A percentile compares a stretch with the other conserved stretches of the same genome.
phyloP scores from a whole-genome alignment of 1,139 yeast species.

The Scheffersomyces lignicola region DNA sequence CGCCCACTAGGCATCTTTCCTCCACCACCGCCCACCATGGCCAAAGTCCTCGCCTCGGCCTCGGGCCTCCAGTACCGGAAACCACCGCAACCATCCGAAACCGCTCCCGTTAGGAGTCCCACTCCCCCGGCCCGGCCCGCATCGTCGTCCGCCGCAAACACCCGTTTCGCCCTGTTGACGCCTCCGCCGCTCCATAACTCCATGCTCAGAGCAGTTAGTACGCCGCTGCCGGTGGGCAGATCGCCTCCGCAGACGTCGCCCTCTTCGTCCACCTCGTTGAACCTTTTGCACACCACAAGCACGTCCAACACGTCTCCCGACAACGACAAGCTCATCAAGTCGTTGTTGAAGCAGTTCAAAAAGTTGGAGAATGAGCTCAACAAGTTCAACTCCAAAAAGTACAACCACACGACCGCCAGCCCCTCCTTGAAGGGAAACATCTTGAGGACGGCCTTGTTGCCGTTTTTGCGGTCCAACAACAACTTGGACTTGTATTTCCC shows the following conservation, averaged over 20 bases:
- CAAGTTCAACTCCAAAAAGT: conserved; percentile 52
- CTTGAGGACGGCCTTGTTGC: conserved; percentile 63
- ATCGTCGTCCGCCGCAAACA: neutral
- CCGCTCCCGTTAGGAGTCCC: conserved; percentile 15
- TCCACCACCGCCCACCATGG: conserved; percentile 12
- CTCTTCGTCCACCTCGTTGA: conserved; percentile 6
- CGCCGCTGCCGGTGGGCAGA: conserved; percentile 5
- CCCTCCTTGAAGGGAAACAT: conserved; percentile 61
- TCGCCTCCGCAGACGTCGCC: conserved; percentile 5
- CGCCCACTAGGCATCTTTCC: too few species aligned
- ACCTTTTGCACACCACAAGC: neutral
- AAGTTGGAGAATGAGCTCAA: conserved; percentile 43
- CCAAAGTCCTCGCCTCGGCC: conserved; percentile 19
- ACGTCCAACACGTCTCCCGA: conserved; percentile 10
- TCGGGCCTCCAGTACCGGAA: conserved; percentile 10
- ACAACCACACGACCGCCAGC: conserved; percentile 13
- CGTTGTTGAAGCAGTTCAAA: conserved; percentile 39
- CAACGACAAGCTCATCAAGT: conserved; percentile 28
- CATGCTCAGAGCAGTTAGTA: conserved; percentile 6
- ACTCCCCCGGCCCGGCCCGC: conserved; percentile 9
- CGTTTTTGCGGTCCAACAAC: conserved; percentile 52
- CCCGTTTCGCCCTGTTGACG: conserved; percentile 9
- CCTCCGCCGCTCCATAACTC: conserved; percentile 12
- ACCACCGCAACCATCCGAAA: neutral
- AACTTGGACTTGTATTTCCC: conserved; percentile 25